Evolutionary conservation across 257 asterid species (phyloP), one percentile per base, ranked within the genome.

Genomic region (Solanum peruvianum): DNA sequence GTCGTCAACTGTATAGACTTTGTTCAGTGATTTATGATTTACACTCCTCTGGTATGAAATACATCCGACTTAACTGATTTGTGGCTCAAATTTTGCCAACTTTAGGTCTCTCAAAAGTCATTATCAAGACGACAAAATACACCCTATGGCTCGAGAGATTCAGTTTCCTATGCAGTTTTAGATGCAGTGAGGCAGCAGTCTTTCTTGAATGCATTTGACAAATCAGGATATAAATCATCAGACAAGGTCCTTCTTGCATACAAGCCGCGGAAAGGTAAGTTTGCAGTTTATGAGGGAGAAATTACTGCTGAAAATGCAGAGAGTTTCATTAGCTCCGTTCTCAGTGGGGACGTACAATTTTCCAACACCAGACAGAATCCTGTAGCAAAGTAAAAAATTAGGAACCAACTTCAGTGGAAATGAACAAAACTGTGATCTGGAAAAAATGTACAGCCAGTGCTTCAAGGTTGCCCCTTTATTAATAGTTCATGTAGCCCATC

Each of bases 181-280:
- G 98, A 95, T 87, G 98, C 93, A 83, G 88, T 93, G 39, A 94
- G 93, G 91, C 98, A 95, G 76, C 94, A 93, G 76, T 88, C 93
- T 4, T 94, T 97, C 75, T 71, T 97, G 81, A 94, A 84, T 2
- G 92, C 98, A n/a, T 91, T 97, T 20, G 92, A 93, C 86, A 94
- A 91, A 88, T 92, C 96, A 4, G 95, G 95, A 23, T 92, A 92
- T 87, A 97, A 92, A 87, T 93, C 96, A 67, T 87, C 93, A 6
- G 94, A 93, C 52, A 89, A 73, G 31, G 82, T 97, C 86, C 89
- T 97, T 89, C 64, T 96, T 86, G 98, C 99, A 47, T 94, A 94
- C 93, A 97, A 97, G 86, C 98, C 96, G 0, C 93, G 95, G 88
- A 94, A 93, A 88, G 97, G 95, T 58, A 95, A 95, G 52, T 97